Conservation (phyloP, 2,329 filamentous ascomycete species). For the Cercospora sp. region DNA sequence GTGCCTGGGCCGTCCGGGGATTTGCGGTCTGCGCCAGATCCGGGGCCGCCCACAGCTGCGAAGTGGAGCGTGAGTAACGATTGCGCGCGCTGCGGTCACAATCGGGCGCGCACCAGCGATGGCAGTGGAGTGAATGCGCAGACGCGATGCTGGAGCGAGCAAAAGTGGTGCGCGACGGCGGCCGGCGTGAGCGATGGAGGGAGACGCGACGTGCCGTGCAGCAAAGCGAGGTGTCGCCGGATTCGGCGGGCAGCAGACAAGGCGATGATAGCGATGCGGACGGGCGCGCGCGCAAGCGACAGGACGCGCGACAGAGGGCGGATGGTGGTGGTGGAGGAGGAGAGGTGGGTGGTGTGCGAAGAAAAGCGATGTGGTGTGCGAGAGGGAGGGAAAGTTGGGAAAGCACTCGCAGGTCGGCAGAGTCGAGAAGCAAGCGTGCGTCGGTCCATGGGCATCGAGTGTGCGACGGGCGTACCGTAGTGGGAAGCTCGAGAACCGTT, state of each 20-base stretch:
- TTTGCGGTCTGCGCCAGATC: neutral
- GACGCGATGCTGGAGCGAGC: neutral
- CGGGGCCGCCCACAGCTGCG: neutral
- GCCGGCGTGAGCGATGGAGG: neutral
- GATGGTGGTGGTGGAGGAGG: neutral
- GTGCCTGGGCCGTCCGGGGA: neutral
- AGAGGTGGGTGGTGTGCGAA: neutral
- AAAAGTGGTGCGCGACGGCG: neutral
- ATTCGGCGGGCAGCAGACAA: slow-evolving; percentile 5
- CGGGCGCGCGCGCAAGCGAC: slow-evolving; percentile 5
- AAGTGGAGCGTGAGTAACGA: neutral
- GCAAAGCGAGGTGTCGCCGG: slow-evolving; percentile 14
- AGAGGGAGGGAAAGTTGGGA: neutral
- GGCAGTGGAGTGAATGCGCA: neutral
- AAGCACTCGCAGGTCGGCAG: neutral
- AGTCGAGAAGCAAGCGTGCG: slow-evolving; percentile 1
- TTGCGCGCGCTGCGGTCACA: neutral
- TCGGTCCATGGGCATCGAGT: neutral
- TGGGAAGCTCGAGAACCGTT: too few species aligned
- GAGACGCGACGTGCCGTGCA: slow-evolving; percentile 2
- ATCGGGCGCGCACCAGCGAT: neutral
- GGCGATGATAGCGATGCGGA: neutral
- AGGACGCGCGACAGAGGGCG: slow-evolving; percentile 2
- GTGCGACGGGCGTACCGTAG: neutral
- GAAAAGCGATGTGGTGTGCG: neutral